Evolutionary conservation across 805 yeast genomes (phyloP), one percentile per base, ranked within the genome.

Genomic region (Nakazawaea ambrosiae): DNA sequence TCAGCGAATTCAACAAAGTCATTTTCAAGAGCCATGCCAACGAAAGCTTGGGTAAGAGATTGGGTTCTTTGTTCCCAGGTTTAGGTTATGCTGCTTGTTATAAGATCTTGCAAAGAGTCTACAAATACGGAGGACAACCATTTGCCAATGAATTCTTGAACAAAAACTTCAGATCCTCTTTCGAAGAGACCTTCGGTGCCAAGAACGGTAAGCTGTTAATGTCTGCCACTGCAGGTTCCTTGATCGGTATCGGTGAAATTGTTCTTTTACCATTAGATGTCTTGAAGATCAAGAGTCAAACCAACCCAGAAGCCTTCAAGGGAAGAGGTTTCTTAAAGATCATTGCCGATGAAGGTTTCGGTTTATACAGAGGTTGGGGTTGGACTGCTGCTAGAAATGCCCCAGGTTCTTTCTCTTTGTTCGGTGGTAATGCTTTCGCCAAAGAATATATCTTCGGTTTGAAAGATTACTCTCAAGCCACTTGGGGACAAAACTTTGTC

Each of bases 381-480:
- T 92, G 99, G 99, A 92, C 99, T 43, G 95, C 95, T 50, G 99
- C 99, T 31, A 82, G 99, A 75, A 92, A 92, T 60, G 97, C 97
- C 2, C 99, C 99, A 27, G 99, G 99, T 43, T 87, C 96, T 2
- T 92, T 92, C 57, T 96, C 97, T 14, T 70, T 92, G 41, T 92
- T 92, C 50, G 99, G 99, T 50, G 99, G 97, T 65, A 88, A 90
- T 57, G 96, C 99, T 12, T 92, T 92, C 58, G 97, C 98, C 44
- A 92, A 92, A 67, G 99, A 92, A 66, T 92, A 86, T 66, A 75
- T 92, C 43, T 78, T 87, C 51, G 89, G 89, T 12, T 72, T 92
- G 53, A 56, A 69, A 49, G 98, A 92, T 65, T 88, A 92, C 68
- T 71, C 89, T 24, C 61, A 77, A 45, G 98, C 98, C 30, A 83